phyloP scores from a whole-genome alignment of 2,329 filamentous ascomycete species.

The Aspergillus ruber region DNA sequence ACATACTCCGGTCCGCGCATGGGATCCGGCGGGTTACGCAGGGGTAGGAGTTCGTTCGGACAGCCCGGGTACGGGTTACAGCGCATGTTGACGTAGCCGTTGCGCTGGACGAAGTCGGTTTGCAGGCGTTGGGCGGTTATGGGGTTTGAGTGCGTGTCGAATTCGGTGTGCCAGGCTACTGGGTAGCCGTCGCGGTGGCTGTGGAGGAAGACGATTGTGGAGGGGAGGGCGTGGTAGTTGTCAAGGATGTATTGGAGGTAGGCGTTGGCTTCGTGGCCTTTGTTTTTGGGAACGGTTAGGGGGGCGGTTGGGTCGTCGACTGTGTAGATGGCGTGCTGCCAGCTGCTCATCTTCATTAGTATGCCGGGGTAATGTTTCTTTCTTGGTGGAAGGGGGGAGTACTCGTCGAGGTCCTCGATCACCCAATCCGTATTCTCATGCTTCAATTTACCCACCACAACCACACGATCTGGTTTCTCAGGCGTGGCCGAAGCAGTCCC shows the following conservation, averaged over 20 bases:
- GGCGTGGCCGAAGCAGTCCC: too few relatives aligned
- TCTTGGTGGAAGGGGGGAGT: conserved; percentile 12
- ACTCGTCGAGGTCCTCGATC: conserved; percentile 37
- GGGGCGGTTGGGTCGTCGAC: conserved; percentile 27
- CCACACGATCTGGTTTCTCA: conserved; percentile 24
- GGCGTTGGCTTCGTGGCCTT: conserved; percentile 38
- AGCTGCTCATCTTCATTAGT: too few relatives aligned
- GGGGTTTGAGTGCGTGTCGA: conserved; percentile 48
- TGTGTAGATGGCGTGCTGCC: conserved; percentile 39
- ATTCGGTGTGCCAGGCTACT: conserved; percentile 50
- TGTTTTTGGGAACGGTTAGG: conserved; percentile 26
- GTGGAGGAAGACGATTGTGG: conserved; percentile 51
- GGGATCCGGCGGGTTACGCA: conserved; percentile 11
- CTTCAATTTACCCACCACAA: conserved; percentile 39
- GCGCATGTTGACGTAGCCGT: conserved; percentile 55
- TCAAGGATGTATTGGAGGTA: conserved; percentile 43
- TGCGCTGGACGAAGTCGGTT: conserved; percentile 42
- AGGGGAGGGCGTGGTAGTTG: conserved; percentile 41
- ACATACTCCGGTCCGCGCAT: conserved; percentile 17
- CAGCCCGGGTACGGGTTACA: conserved; percentile 35
- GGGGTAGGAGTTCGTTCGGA: conserved; percentile 28
- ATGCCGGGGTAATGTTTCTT: too few relatives aligned
- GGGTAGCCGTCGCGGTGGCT: conserved; percentile 42
- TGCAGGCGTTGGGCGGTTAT: conserved; percentile 43
- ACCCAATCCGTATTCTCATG: conserved; percentile 42